Base-by-base conservation (phyloP, 495 filamentous ascomycete species). In the Aspergillus baeticus region DNA sequence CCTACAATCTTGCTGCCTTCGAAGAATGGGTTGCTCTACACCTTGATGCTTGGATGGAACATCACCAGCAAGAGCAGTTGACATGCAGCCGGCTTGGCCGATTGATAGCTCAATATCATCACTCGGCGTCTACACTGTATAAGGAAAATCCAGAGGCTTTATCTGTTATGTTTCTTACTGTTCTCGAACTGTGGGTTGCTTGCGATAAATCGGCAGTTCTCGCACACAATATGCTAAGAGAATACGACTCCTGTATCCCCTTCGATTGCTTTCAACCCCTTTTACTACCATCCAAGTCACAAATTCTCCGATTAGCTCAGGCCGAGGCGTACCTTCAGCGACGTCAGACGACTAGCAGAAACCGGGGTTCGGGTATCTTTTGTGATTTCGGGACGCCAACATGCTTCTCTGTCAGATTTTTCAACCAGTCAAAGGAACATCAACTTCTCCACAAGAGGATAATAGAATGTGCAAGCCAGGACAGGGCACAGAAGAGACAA, bases 131-230 rank as follows among this genome's bases (percentile, higher is more conserved):
- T n/a, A 5, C 7, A 0, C 1, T 41, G 6, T 87, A 85, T 57
- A 13, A 10, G 0, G 47, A 53, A 0, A 77, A 79, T 38, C 80
- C 84, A 0, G 81, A 83, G 60, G 69, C 63, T 0, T 60, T 76
- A 2, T 89, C 86, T 1, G 44, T 80, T 0, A 84, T 89, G 83
- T 34, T 84, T 2, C 72, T 90, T 18, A 83, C 76, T 0, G 63
- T 81, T 3, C 64, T 87, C 51, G 84, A 89, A 22, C 56, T 89
- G 0, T 90, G 86, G 86, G 61, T 86, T 34, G 82, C 82, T 17
- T 69, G 73, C 42, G 87, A 90, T 57, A 79, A 71, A 48, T 68
- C 71, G 10, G 80, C 81, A 0, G 70, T 74, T 10, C 18, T 51
- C 1, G 49, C 61, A 0, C 69, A 73, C 48, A 51, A 63, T 0